Evolutionary conservation across 1,139 yeast species (phyloP), one percentile per base, ranked within the genome.

Genomic region (Debaryomyces subglobosus): DNA sequence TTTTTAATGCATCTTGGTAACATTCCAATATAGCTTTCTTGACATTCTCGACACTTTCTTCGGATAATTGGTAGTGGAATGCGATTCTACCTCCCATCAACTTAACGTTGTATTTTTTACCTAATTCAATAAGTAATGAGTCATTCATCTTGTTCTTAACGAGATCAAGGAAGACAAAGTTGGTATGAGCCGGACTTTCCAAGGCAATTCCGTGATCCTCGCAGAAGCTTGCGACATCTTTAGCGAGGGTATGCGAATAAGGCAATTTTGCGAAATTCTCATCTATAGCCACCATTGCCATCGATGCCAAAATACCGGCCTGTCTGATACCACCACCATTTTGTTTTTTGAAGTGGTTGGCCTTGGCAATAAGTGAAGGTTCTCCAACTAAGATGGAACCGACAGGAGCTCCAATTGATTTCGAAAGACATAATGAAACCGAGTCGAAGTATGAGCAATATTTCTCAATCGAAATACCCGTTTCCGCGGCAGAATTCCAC

Each of bases 271-370:
- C 74, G 71, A 89, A 83, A 62, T 88, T 89, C 55, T 86, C 85
- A 52, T 89, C 86, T 49, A 92, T 77, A 25, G 96, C 96, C 45
- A 79, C 78, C 27, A 78, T 69, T 12, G 96, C 97, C 88, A 94
- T 92, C 40, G 84, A 76, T 8, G 96, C 78, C 66, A 92, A 76
- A 68, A 89, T 73, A 52, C 98, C 98, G 29, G 89, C 78, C 68
- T 92, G 98, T 67, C 98, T 81, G 53, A 92, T 82, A 54, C 97
- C 97, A 59, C 98, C 98, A 61, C 98, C 98, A 61, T 84, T 85
- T 71, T 92, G 97, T 68, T 92, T 92, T 61, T 89, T 86, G 73
- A 91, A 87, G 72, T 92, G 96, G 63, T 85, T 85, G 40, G 96
- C 92, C 62, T 84, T 85, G 59, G 76, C 73, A 56, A 91, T 85